Base-by-base conservation (phyloP, 2,329 filamentous ascomycete genomes). In the Trichoderma harzianum region DNA sequence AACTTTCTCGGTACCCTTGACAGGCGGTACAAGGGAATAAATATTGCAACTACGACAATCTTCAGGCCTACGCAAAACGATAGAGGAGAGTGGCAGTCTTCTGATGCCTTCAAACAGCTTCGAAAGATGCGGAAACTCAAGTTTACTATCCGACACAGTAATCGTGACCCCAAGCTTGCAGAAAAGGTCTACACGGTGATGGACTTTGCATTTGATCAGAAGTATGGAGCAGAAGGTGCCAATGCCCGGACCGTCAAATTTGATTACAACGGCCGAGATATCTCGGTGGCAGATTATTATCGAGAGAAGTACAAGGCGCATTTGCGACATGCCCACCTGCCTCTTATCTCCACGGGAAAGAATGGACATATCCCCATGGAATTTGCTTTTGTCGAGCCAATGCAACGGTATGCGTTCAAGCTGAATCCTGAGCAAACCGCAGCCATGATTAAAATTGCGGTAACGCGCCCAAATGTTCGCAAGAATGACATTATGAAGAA, bases 361-460 rank as follows among this genome's bases (percentile, higher is more conserved):
- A 85, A 79, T 2, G 88, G 85, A 0, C 79, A 82, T 4, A 90
- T 91, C 74, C 90, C 90, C 0, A 86, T 92, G 82, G 91, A 92
- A 75, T 78, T 90, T 4, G 89, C 88, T 69, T 80, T 82, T 10
- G 74, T 90, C 7, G 77, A 84, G 43, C 80, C 83, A 0, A 86
- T 88, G 78, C 90, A 92, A 78, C 84, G 88, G 0, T 93, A 91
- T 74, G 83, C 84, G 0, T 91, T 84, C 82, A 92, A 92, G 80
- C 79, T 92, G 1, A 86, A 86, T 68, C 84, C 86, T 0, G 79
- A 82, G 0, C 86, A 97, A 82, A 98, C 95, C 0, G 84, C 91
- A 0, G 83, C 87, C 6, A 99, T 99, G 96, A 98, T 99, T 84
- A 95, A 92, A 80, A 94, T 95, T 77, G 95, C 95, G 0, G 95